These are phyloP conservation scores for Ceratocystiopsis minuta DNA, from an alignment of 2,329 filamentous ascomycete species.

Conservation along the genomic window DNA sequence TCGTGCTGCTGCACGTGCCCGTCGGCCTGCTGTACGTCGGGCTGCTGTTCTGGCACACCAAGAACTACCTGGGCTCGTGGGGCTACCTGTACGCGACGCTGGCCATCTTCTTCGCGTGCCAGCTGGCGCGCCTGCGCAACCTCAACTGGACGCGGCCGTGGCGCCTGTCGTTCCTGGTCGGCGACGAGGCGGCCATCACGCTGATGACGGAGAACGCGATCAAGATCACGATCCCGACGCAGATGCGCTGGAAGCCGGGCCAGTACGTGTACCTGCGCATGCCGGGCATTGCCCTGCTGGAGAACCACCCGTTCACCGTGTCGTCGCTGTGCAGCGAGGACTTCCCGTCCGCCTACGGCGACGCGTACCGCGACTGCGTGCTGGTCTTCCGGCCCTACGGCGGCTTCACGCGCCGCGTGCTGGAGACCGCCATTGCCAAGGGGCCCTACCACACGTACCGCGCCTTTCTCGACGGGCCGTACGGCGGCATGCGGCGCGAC, in stretches of 20 bases:
- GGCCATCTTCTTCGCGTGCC: slow-evolving; percentile 61
- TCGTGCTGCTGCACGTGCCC: slow-evolving; percentile 66
- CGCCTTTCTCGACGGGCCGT: slow-evolving; percentile 84
- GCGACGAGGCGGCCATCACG: slow-evolving; percentile 79
- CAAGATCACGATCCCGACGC: slow-evolving; percentile 85
- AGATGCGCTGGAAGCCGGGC: slow-evolving; percentile 80
- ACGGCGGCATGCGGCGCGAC: slow-evolving; percentile 82
- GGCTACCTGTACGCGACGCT: slow-evolving; percentile 69
- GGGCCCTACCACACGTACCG: slow-evolving; percentile 84
- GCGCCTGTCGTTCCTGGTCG: slow-evolving; percentile 66
- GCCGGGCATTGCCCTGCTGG: slow-evolving; percentile 76
- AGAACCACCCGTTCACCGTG: slow-evolving; percentile 93
- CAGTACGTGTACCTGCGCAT: slow-evolving; percentile 92
- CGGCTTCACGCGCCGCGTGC: slow-evolving; percentile 72
- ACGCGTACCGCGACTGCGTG: slow-evolving; percentile 73
- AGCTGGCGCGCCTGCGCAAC: slow-evolving; percentile 58
- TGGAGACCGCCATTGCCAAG: slow-evolving; percentile 68
- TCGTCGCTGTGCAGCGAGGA: slow-evolving; percentile 83
- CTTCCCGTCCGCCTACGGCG: slow-evolving; percentile 80
- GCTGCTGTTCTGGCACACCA: slow-evolving; percentile 88
- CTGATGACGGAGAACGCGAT: slow-evolving; percentile 86
- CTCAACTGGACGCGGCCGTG: slow-evolving; percentile 80
- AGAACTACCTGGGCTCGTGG: slow-evolving; percentile 85
- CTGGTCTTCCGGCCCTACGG: slow-evolving; percentile 83
- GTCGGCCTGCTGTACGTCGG: slow-evolving; percentile 65